Base-by-base conservation (phyloP, 306 rosid genomes). In the Cajanus cajan region DNA sequence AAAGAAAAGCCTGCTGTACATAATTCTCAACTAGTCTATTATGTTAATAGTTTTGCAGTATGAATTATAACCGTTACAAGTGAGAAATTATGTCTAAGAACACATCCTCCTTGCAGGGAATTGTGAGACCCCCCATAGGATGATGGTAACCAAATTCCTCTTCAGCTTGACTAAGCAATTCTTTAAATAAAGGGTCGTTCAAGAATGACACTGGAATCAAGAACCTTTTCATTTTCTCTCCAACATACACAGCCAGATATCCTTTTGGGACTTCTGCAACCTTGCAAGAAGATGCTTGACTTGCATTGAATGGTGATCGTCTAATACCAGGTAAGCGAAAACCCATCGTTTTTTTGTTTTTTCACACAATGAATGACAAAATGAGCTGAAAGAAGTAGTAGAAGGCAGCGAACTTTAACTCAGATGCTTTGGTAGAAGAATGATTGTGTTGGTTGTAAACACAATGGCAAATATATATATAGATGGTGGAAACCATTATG, bases 81-180 rank as follows among this genome's bases (percentile, higher is more conserved):
- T n/a, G 4, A 12, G 89, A 87, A 76, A 68, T 68, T 69, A 84
- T 65, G 19, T 81, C 69, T 10, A 74, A 28, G 84, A 87, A 85
- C 54, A 80, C 7, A 13, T 85, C 83, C 57, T 90, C 87, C 31
- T 71, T 74, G 83, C 88, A 87, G 1, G 89, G 89, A 57, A 86
- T 82, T 70, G 90, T 86, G 45, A 86, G 79, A 39, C 88, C 88
- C 5, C 87, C 88, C 84, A 84, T 84, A 6, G 92, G 88, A 69
- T 85, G 93, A 65, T 71, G 21, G 52, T 64, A 83, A 21, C 88
- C 86, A 4, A 84, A 89, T 48, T 87, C 93, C 63, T 85, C 87
- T 71, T 87, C 89, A 6, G 85, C 80, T 55, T 68, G 77, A 36
- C 44, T 55, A 7, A 87, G 70, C 71, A 87, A 64, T 21, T 84